Evolutionary conservation across 305 asterid species (phyloP).

Genomic region (Coffea humblotiana): DNA sequence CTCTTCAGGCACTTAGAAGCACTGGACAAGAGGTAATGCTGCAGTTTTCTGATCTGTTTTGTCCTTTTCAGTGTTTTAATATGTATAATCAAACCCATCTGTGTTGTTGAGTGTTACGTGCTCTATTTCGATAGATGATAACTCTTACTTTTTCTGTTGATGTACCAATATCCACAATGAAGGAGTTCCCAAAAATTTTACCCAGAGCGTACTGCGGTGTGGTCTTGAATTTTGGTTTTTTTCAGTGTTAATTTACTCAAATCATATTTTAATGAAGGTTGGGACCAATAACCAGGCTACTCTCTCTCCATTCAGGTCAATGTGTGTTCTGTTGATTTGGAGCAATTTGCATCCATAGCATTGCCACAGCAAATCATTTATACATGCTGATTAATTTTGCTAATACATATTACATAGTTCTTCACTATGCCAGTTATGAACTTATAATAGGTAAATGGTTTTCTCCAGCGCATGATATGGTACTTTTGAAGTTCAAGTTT

Average conservation of each 20-base stretch:
- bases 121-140: neutral
- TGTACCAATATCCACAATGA: neutral
- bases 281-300: neutral
- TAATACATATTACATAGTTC: neutral
- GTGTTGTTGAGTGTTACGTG: neutral
- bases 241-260: neutral
- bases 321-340: neutral
- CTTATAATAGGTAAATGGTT: neutral
- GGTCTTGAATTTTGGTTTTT: neutral
- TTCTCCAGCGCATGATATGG: neutral
- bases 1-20: constrained; percentile 47
- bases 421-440: neutral
- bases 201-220: neutral
- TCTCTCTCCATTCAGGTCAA: neutral
- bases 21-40: constrained; percentile 68
- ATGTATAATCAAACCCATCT: neutral
- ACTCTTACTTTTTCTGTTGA: neutral
- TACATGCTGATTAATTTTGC: neutral
- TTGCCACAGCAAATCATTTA: neutral
- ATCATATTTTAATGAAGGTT: neutral
- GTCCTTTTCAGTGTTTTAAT: neutral
- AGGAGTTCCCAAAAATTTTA: neutral
- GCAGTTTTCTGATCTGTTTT: constrained; percentile 9
- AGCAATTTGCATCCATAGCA: neutral
- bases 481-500: neutral